Evolutionary conservation across 2,329 filamentous ascomycete species (phyloP).

Genomic region (Pseudogymnoascus pannorum): DNA sequence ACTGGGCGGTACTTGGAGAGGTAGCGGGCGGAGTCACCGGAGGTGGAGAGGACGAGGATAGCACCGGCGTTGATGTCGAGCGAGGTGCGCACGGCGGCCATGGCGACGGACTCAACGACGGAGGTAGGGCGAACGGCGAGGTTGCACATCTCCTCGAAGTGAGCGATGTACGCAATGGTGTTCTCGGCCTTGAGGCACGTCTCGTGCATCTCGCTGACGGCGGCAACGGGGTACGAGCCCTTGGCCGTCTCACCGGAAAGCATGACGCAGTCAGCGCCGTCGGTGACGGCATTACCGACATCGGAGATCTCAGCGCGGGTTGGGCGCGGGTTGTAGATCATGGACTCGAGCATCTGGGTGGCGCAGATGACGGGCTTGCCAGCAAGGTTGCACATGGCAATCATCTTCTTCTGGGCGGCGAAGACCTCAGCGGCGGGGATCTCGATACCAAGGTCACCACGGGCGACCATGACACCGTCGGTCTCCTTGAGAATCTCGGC

Average conservation of each 20-base stretch:
- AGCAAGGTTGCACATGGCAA: constrained; percentile 98
- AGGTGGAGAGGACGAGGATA: constrained; percentile 41
- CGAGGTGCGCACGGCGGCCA: constrained; percentile 92
- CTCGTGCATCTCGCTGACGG: constrained; percentile 97
- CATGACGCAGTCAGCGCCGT: constrained; percentile 99
- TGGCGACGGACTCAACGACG: constrained; percentile 89
- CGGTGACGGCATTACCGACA: constrained; percentile 94
- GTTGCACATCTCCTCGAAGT: constrained; percentile 90
- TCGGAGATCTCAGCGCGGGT: constrained; percentile 98
- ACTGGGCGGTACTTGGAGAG: constrained; percentile 53
- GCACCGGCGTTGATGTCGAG: constrained; percentile 94
- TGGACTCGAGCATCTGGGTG: constrained; percentile 99
- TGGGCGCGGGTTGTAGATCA: constrained; percentile 99
- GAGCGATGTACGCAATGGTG: constrained; percentile 91
- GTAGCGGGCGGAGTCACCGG: neutral
- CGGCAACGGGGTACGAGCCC: constrained; percentile 86
- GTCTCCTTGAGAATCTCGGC: constrained; percentile 92
- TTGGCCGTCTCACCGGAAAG: constrained; percentile 98
- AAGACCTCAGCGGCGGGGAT: constrained; percentile 98
- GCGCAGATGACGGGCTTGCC: constrained; percentile 99
- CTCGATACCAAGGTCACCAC: constrained; percentile 97
- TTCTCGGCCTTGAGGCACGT: constrained; percentile 95
- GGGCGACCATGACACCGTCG: constrained; percentile 99
- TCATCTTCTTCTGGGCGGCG: constrained; percentile 99
- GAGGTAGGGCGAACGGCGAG: constrained; percentile 76